Evolutionary conservation across 805 yeast species (phyloP).

Genomic region (Lipomyces lipofer): DNA sequence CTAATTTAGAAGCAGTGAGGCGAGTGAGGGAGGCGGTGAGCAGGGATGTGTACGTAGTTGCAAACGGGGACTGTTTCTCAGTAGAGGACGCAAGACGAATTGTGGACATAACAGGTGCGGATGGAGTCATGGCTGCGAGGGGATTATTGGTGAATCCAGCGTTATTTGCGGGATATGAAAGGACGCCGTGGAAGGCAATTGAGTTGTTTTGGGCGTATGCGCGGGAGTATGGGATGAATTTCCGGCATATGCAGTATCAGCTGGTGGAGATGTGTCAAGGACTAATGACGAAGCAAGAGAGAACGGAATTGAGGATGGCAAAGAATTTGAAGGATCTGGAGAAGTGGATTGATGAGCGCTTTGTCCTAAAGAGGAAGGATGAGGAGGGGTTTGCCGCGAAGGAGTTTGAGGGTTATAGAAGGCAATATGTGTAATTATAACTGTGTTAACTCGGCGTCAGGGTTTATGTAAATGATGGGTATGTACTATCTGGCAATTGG

Average conservation of each 20-base stretch:
- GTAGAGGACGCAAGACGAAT: constrained; percentile 65
- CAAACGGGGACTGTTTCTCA: constrained; percentile 91
- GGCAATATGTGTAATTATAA: background rate
- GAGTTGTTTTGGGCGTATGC: constrained; percentile 81
- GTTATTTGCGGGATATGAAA: constrained; percentile 68
- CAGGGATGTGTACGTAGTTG: constrained; percentile 73
- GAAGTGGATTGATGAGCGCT: constrained; percentile 78
- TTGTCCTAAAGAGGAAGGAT: constrained; percentile 63
- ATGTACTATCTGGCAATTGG: too few relatives aligned
- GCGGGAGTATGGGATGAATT: constrained; percentile 80
- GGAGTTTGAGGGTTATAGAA: constrained; percentile 23
- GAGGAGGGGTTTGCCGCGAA: constrained; percentile 67
- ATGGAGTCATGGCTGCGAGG: constrained; percentile 95
- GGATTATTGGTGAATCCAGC: constrained; percentile 88
- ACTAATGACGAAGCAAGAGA: constrained; percentile 46
- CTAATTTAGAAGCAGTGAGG: constrained; percentile 77
- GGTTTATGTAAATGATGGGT: too few relatives aligned
- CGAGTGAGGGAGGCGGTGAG: constrained; percentile 54
- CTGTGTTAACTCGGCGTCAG: too few relatives aligned
- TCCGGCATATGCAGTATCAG: constrained; percentile 82
- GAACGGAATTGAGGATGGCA: constrained; percentile 64
- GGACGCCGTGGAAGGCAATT: constrained; percentile 88
- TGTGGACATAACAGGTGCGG: constrained; percentile 66
- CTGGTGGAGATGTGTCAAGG: constrained; percentile 74
- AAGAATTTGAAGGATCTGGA: constrained; percentile 61